Conservation (phyloP, 768 basidiomycete genomes). For the Mycena rosella region DNA sequence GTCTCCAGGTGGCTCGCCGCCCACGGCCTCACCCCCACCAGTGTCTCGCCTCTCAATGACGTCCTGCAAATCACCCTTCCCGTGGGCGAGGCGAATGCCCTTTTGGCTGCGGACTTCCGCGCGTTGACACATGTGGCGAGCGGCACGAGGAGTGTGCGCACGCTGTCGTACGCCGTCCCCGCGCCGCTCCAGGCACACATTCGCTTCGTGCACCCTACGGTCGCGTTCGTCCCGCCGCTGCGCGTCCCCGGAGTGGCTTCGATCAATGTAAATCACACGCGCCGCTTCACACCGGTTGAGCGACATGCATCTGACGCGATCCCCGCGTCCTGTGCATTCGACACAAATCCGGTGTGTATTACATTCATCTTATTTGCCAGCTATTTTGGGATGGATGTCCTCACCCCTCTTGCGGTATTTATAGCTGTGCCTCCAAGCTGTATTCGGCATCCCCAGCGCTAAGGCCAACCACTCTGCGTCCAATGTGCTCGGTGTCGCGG, state of each 20-base stretch:
- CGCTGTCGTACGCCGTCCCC: conserved; percentile 63
- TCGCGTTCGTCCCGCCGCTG: conserved; percentile 28
- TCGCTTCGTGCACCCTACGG: conserved; percentile 58
- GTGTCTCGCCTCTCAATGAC: conserved; percentile 57
- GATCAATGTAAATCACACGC: conserved; percentile 2
- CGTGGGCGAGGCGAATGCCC: conserved; percentile 57
- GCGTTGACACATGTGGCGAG: conserved; percentile 51
- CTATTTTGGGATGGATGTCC: too few species aligned
- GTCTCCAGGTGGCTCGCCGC: conserved; percentile 54
- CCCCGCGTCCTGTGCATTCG: conserved; percentile 19
- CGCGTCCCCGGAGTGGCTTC: neutral
- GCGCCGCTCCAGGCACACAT: conserved; percentile 56
- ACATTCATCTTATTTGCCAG: too few species aligned
- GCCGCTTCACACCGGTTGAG: neutral
- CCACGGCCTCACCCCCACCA: conserved; percentile 54
- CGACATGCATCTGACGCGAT: neutral
- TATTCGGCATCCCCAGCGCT: conserved; percentile 25
- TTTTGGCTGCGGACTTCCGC: conserved; percentile 57
- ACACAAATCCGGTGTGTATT: neutral
- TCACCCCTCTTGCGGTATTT: neutral
- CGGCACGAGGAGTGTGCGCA: conserved; percentile 56
- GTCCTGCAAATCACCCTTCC: conserved; percentile 60
- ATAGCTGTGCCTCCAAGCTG: conserved; percentile 21
- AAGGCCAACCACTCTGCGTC: conserved; percentile 13
- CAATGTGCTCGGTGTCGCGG: conserved; percentile 50